phyloP scores from a whole-genome alignment of 192 early-diverging fungal species.

The Mortierella alpina region DNA sequence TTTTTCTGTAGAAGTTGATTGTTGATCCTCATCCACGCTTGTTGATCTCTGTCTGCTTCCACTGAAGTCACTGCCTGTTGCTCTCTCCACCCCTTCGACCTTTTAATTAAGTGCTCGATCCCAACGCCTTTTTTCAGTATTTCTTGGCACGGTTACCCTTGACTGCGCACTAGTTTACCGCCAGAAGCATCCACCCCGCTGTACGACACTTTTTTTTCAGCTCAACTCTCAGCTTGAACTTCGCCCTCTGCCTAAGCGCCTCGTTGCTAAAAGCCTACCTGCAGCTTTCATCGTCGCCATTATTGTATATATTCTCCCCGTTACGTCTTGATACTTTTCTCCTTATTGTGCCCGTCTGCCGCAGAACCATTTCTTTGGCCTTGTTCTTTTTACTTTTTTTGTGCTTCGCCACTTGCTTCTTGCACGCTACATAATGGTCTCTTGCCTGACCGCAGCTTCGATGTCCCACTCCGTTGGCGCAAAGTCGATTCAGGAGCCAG shows the following conservation, averaged over 20 bases:
- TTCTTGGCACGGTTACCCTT: background rate
- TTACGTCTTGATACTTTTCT: background rate
- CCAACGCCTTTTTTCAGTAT: background rate
- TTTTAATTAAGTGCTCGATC: conserved; percentile 47
- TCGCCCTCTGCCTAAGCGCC: too few species aligned
- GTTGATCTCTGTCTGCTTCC: too few species aligned
- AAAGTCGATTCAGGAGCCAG: conserved; percentile 32
- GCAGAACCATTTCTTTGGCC: conserved; percentile 4
- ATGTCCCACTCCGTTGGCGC: conserved; percentile 19
- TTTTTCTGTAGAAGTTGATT: too few species aligned
- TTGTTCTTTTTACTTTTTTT: conserved; percentile 14
- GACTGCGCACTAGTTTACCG: conserved; percentile 9
- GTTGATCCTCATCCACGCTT: too few species aligned
- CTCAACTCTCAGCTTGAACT: too few species aligned
- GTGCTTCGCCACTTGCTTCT: background rate
- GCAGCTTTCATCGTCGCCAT: too few species aligned
- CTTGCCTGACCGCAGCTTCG: conserved; percentile 43
- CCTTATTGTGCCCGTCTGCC: conserved; percentile 1
- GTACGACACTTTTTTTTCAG: too few species aligned
- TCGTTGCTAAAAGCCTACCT: too few species aligned
- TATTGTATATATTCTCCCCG: too few species aligned
- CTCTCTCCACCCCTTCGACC: conserved; percentile 20
- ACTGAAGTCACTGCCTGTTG: too few species aligned
- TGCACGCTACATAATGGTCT: conserved; percentile 26
- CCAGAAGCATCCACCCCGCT: too few species aligned